These are phyloP conservation scores for Plasmodium falciparum DNA, from an alignment of 169 alveolate genomes.

Conservation along the genomic window DNA sequence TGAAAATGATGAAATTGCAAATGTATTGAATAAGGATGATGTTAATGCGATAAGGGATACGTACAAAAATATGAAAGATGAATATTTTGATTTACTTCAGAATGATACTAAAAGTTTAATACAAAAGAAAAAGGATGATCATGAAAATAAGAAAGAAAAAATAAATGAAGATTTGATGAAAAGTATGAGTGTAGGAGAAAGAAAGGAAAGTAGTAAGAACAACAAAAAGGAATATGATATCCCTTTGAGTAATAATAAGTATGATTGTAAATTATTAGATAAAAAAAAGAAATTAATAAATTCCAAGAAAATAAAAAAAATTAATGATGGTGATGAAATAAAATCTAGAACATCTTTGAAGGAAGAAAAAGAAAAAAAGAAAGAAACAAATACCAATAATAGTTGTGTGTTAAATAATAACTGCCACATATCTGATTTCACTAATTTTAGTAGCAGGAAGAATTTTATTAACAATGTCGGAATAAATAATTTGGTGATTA, in stretches of 20 bases:
- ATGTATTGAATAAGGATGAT: too few species aligned
- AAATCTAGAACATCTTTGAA: not conserved
- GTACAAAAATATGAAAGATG: too few species aligned
- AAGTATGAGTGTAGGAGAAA: conserved; percentile 1
- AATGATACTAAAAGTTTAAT: not conserved
- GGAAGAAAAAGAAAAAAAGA: conserved; percentile 1
- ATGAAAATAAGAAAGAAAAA: conserved; percentile 8
- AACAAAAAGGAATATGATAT: too few species aligned
- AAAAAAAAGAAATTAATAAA: not conserved
- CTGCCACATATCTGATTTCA: not conserved
- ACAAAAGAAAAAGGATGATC: conserved; percentile 3
- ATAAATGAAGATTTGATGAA: conserved; percentile 21
- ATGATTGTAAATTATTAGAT: too few species aligned
- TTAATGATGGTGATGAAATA: not conserved
- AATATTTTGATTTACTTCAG: not conserved
- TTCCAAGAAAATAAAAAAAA: not conserved
- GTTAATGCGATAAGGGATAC: too few species aligned
- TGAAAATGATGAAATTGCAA: not conserved
- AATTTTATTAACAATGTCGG: conserved; percentile 45
- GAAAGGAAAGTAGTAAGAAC: not conserved
- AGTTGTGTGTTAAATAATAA: not conserved
- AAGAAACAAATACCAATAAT: not conserved
- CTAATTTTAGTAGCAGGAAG: conserved; percentile 1
- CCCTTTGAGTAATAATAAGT: too few species aligned
- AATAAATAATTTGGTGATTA: conserved; percentile 73